These are phyloP conservation scores for Fusarium caatingaense DNA, from an alignment of 2,329 filamentous ascomycete species.

Conservation along the genomic window DNA sequence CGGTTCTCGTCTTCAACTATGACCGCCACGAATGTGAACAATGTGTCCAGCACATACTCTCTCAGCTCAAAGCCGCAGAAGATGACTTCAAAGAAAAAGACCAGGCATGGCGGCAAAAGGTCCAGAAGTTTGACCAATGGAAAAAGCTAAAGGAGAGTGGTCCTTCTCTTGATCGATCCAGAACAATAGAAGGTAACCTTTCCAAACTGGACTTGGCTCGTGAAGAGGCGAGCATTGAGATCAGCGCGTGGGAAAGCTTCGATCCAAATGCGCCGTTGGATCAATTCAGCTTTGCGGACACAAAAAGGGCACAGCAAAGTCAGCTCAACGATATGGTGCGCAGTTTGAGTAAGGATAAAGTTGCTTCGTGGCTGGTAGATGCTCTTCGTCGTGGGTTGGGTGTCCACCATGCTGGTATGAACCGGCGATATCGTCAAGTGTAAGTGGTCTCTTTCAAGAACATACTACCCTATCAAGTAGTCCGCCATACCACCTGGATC, in stretches of 20 bases:
- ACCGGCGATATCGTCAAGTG: constrained; percentile 78
- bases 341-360: constrained; percentile 59
- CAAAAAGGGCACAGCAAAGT: constrained; percentile 65
- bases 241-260: constrained; percentile 71
- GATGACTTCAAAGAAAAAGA: constrained; percentile 66
- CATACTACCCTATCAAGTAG: background rate
- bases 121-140: constrained; percentile 68
- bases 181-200: constrained; percentile 52
- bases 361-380: constrained; percentile 63
- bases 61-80: constrained; percentile 57
- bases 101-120: constrained; percentile 68
- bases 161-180: constrained; percentile 52
- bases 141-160: constrained; percentile 59
- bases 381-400: constrained; percentile 76
- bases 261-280: constrained; percentile 72
- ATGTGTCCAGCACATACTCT: constrained; percentile 63
- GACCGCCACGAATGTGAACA: constrained; percentile 73
- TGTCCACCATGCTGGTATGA: constrained; percentile 84
- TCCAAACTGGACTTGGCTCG: constrained; percentile 68
- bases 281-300: constrained; percentile 74
- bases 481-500: background rate
- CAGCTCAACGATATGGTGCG: constrained; percentile 67
- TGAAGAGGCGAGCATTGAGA: constrained; percentile 66
- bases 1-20: constrained; percentile 82
- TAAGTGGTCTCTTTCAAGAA: constrained; percentile 47